A percentile compares a stretch with the other conserved stretches of the same genome.
phyloP scores from a whole-genome alignment of 208 protist genomes.

The Leishmania braziliensis region DNA sequence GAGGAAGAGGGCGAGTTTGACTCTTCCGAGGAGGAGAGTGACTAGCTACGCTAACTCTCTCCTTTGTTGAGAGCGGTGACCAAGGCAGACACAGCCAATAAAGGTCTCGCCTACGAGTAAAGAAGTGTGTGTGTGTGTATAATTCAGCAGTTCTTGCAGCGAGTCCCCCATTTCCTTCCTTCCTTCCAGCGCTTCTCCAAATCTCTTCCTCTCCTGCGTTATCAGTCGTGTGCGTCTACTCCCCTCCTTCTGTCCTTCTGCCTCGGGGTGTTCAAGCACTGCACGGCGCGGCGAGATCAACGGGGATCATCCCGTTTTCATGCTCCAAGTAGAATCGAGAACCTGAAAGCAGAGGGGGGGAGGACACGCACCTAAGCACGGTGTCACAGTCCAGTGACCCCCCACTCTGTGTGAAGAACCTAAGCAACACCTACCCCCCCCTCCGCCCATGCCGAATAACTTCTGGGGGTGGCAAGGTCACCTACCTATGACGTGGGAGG shows the following conservation, averaged over 20 bases:
- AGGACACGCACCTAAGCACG: no score
- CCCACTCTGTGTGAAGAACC: not conserved
- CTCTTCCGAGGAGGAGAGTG: not conserved
- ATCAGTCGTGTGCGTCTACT: not conserved
- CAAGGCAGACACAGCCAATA: no score
- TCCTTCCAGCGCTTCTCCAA: not conserved
- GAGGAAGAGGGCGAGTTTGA: slow-evolving; percentile 8
- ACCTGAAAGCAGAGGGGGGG: no score
- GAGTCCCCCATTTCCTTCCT: not conserved
- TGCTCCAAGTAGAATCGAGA: no score
- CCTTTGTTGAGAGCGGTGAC: not conserved
- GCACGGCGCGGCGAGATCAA: no score
- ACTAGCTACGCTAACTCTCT: not conserved
- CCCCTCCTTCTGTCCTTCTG: not conserved
- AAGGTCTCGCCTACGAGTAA: not conserved
- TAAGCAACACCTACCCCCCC: not conserved
- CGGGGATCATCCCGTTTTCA: no score
- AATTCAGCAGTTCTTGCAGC: not conserved
- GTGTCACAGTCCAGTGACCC: no score
- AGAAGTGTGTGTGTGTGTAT: not conserved
- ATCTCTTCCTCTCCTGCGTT: not conserved
- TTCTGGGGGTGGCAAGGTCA: not conserved
- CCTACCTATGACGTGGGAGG: not conserved
- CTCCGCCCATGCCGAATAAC: not conserved
- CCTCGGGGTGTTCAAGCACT: not conserved